Percentiles rank a stretch among this genome's conserved stretches.
phyloP scores from a whole-genome alignment of 306 rosid species.

The Malus domestica region ASM211411v1 NC_041800.1:28182233-28182732 shows the following conservation, averaged over 20 bases:
- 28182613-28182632: slow-evolving; percentile 65
- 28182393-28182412: slow-evolving; percentile 88
- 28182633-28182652: slow-evolving; percentile 53
- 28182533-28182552: slow-evolving; percentile 67
- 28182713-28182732: slow-evolving; percentile 70
- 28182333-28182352: slow-evolving; percentile 97
- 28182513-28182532: slow-evolving; percentile 93
- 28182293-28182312: slow-evolving; percentile 90
- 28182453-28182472: slow-evolving; percentile 70
- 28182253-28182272: slow-evolving; percentile 30
- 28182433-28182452: slow-evolving; percentile 77
- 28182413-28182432: slow-evolving; percentile 87
- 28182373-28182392: slow-evolving; percentile 57
- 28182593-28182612: slow-evolving; percentile 71
- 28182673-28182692: slow-evolving; percentile 90
- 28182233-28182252: slow-evolving; percentile 65
- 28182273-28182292: slow-evolving; percentile 97
- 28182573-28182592: slow-evolving; percentile 63
- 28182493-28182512: slow-evolving; percentile 73
- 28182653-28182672: slow-evolving; percentile 67
- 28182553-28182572: slow-evolving; percentile 54
- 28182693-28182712: slow-evolving; percentile 71
- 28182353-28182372: slow-evolving; percentile 78
- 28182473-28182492: slow-evolving; percentile 83
- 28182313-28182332: slow-evolving; percentile 94